phyloP scores from a whole-genome alignment of 192 early-diverging fungal genomes.

The Coemansia sp. region DNA sequence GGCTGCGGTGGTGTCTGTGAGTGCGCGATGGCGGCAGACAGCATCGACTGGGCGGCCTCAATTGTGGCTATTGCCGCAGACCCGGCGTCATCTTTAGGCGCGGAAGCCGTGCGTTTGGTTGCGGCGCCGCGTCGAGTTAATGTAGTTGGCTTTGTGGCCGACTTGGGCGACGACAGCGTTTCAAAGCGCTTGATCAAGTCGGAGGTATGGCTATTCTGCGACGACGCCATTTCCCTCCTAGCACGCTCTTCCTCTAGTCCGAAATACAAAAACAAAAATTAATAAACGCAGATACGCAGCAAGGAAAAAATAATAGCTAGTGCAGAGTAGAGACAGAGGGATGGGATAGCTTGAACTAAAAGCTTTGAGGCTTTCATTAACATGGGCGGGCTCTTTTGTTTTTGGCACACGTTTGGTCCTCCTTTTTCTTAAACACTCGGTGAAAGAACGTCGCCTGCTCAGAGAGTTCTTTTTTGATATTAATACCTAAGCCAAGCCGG shows the following conservation, averaged over 20 bases:
- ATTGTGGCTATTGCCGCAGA: neutral
- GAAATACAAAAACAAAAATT: neutral
- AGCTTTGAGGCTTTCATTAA: neutral
- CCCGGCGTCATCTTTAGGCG: neutral
- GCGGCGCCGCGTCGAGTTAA: neutral
- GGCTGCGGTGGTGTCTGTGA: neutral
- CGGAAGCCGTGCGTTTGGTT: neutral
- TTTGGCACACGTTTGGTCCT: too few species aligned
- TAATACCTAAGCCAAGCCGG: too few species aligned
- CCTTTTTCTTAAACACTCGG: too few species aligned
- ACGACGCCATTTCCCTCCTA: neutral
- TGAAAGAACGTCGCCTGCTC: too few species aligned
- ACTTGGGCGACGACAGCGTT: slow-evolving; percentile 13
- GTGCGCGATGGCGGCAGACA: slow-evolving; percentile 4
- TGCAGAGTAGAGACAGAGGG: too few species aligned
- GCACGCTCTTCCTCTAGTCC: too few species aligned
- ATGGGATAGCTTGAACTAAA: too few species aligned
- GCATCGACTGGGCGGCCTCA: neutral
- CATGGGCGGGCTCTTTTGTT: neutral
- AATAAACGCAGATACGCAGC: neutral
- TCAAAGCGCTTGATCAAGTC: slow-evolving; percentile 46
- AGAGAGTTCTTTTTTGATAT: too few species aligned
- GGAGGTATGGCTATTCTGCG: slow-evolving; percentile 14
- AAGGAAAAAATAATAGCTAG: neutral
- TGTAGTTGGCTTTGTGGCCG: neutral